Percentiles rank a stretch among this genome's conserved stretches.
Conservation (phyloP, 495 filamentous ascomycete genomes). For the Xylaria sp. region DNA sequence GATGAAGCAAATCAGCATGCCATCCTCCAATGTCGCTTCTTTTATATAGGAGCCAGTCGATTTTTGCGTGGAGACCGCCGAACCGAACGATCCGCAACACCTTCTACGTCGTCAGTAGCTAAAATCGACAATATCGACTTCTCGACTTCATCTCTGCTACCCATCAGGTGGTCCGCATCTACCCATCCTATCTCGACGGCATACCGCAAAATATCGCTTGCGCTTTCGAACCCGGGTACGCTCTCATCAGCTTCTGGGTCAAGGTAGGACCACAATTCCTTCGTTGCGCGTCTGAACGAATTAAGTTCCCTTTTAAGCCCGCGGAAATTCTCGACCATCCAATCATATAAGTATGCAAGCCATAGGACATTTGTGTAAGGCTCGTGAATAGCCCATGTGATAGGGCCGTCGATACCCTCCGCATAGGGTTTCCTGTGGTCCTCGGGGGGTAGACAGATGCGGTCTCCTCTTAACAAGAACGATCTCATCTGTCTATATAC, state of each 20-base stretch:
- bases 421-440: conserved; percentile 48
- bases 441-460: conserved; percentile 40
- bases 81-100: conserved; percentile 1
- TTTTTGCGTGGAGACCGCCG: conserved; percentile 24
- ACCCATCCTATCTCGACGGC: conserved; percentile 56
- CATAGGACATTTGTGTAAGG: conserved; percentile 64
- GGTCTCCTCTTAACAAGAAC: conserved; percentile 49
- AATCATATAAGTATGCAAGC: conserved; percentile 58
- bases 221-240: conserved; percentile 49
- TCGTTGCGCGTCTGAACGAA: conserved; percentile 46
- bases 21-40: background rate
- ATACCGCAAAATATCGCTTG: conserved; percentile 51
- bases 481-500: conserved; percentile 62
- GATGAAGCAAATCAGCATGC: background rate
- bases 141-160: conserved; percentile 37
- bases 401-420: conserved; percentile 40
- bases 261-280: conserved; percentile 51
- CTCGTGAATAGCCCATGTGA: conserved; percentile 48
- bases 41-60: conserved; percentile 5
- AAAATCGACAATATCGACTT: conserved; percentile 43
- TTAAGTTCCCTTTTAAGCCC: conserved; percentile 44
- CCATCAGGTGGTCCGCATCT: conserved; percentile 52
- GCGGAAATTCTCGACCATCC: conserved; percentile 45
- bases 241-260: conserved; percentile 47
- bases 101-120: conserved; percentile 25